Percentiles rank a stretch among this genome's conserved stretches.
These are phyloP conservation scores for Pholiota microspora DNA, from an alignment of 768 basidiomycete genomes.

Conservation along the genomic window DNA sequence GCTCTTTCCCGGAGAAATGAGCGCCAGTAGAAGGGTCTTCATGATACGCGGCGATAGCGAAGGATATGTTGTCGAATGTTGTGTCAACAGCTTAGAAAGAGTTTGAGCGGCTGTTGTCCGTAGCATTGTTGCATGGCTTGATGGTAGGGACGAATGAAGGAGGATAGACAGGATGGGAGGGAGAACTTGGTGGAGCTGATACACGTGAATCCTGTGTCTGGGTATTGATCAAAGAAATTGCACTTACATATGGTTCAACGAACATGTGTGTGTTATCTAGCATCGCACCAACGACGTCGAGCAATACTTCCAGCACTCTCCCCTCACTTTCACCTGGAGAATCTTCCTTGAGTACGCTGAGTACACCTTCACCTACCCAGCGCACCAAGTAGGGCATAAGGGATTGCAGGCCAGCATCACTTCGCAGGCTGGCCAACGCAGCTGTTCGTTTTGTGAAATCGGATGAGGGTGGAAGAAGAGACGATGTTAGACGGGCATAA, in stretches of 20 bases:
- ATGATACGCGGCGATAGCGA: conserved; percentile 86
- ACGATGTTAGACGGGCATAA: conserved; percentile 86
- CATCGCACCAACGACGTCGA: conserved; percentile 84
- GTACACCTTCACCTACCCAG: conserved; percentile 91
- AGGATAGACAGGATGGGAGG: conserved; percentile 91
- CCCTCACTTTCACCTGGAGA: conserved; percentile 64
- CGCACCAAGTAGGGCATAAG: conserved; percentile 91
- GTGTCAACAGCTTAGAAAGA: conserved; percentile 75
- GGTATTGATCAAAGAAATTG: neutral
- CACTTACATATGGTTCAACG: conserved; percentile 91
- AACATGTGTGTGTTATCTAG: conserved; percentile 87
- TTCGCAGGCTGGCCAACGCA: conserved; percentile 84
- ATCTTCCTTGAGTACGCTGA: conserved; percentile 56
- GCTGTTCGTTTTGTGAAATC: conserved; percentile 80
- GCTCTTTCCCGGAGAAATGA: conserved; percentile 69
- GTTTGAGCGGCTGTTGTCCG: conserved; percentile 84
- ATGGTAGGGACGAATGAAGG: conserved; percentile 82
- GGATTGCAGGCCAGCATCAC: conserved; percentile 89
- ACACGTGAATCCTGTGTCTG: conserved; percentile 1
- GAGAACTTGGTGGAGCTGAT: conserved; percentile 90
- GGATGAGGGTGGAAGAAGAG: conserved; percentile 67
- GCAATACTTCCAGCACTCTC: conserved; percentile 69
- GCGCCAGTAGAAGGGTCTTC: conserved; percentile 88
- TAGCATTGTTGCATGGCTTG: conserved; percentile 64
- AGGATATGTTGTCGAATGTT: conserved; percentile 87